phyloP scores from a whole-genome alignment of 345 rosid genomes.

The Diplotaxis tenuifolia region DNA sequence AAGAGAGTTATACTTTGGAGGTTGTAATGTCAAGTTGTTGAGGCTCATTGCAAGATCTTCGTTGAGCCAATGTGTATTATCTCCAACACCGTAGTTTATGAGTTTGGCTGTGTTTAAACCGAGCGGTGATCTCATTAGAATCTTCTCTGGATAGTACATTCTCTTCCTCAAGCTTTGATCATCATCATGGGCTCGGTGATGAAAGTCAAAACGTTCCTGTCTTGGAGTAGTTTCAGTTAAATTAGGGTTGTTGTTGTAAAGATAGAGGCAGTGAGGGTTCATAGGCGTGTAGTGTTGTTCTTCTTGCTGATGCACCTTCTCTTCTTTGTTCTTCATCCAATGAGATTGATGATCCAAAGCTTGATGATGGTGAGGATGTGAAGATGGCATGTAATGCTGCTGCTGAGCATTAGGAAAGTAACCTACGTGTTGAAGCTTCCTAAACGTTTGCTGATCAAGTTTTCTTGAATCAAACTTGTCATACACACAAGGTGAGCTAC shows the following conservation, averaged over 20 bases:
- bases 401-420: slow-evolving; percentile 43
- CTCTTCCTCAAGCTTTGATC: slow-evolving; percentile 42
- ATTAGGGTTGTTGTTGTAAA: background rate
- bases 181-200: slow-evolving; percentile 40
- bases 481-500: slow-evolving; percentile 37
- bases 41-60: slow-evolving; percentile 36
- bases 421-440: slow-evolving; percentile 47
- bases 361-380: slow-evolving; percentile 46
- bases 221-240: slow-evolving; percentile 28
- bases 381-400: slow-evolving; percentile 46
- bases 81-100: slow-evolving; percentile 50
- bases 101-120: slow-evolving; percentile 49
- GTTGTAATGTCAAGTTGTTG: slow-evolving; percentile 46
- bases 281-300: slow-evolving; percentile 28
- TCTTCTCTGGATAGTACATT: slow-evolving; percentile 58
- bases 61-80: slow-evolving; percentile 45
- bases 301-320: slow-evolving; percentile 25
- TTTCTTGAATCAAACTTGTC: slow-evolving; percentile 42
- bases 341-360: slow-evolving; percentile 48
- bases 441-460: slow-evolving; percentile 39
- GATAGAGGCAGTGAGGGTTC: slow-evolving; percentile 27
- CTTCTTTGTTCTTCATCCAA: slow-evolving; percentile 42
- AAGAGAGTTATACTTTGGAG: slow-evolving; percentile 49
- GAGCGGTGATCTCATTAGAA: slow-evolving; percentile 56
- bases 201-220: slow-evolving; percentile 49